These are phyloP conservation scores for Penicillium ucsense DNA, from an alignment of 495 filamentous ascomycete species.

Conservation along the genomic window DNA sequence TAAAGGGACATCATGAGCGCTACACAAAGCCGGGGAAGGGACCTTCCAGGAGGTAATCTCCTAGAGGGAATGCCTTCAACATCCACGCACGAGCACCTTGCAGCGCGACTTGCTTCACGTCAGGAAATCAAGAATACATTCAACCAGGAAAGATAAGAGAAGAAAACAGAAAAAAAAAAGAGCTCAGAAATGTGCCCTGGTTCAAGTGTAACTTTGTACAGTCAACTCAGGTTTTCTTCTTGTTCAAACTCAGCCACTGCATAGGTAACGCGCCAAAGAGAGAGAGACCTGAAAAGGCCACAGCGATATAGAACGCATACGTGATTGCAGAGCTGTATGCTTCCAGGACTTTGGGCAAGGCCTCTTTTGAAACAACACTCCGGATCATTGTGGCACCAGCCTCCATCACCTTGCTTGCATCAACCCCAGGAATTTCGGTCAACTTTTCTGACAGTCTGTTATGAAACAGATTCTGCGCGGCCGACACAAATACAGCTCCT, in stretches of 20 bases:
- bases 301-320: not conserved
- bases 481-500: slow-evolving; percentile 54
- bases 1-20: too few species aligned
- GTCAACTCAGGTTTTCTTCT: not conserved
- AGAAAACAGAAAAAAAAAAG: too few species aligned
- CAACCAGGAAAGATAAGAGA: too few species aligned
- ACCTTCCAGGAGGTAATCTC: too few species aligned
- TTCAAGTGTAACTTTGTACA: not conserved
- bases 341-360: not conserved
- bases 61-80: too few species aligned
- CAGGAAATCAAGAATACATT: too few species aligned
- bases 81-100: too few species aligned
- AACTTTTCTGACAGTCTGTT: not conserved
- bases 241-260: not conserved
- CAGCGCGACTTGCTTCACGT: too few species aligned
- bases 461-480: slow-evolving; percentile 35
- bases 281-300: not conserved
- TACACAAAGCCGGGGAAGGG: too few species aligned
- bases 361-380: not conserved
- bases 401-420: not conserved
- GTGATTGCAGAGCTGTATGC: not conserved
- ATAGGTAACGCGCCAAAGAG: not conserved
- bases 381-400: not conserved
- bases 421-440: not conserved
- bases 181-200: too few species aligned